phyloP scores from a whole-genome alignment of 2,329 filamentous ascomycete genomes.

The Xenoacremonium recifei region DNA sequence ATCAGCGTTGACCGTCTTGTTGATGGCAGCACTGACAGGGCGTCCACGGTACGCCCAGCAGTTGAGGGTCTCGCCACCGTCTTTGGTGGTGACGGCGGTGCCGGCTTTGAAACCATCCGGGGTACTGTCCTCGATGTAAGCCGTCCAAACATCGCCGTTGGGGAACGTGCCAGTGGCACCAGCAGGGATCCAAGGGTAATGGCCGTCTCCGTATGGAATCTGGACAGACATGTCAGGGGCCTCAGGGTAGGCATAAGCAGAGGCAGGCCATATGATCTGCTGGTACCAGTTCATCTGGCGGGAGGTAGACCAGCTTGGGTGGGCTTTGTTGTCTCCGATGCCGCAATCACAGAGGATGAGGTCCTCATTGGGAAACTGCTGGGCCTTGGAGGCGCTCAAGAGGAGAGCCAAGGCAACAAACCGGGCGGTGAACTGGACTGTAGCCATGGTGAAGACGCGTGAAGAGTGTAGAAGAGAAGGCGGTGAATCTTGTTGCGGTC shows the following conservation, averaged over 20 bases:
- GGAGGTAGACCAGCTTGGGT: conserved; percentile 41
- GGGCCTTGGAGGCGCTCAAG: conserved; percentile 15
- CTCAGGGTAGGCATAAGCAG: conserved; percentile 32
- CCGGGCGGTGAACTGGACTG: conserved; percentile 18
- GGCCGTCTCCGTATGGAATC: conserved; percentile 36
- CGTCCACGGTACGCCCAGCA: conserved; percentile 43
- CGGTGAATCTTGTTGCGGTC: conserved; percentile 3
- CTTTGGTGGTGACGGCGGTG: conserved; percentile 38
- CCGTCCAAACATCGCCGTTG: conserved; percentile 40
- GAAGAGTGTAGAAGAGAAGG: conserved; percentile 2
- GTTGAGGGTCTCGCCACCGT: conserved; percentile 37
- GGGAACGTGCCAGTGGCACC: conserved; percentile 38
- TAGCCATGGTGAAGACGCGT: conserved; percentile 19
- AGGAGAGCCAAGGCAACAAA: conserved; percentile 23
- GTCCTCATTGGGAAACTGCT: conserved; percentile 32
- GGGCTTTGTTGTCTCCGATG: conserved; percentile 39
- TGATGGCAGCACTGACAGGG: conserved; percentile 36
- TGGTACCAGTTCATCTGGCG: conserved; percentile 45
- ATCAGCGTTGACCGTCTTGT: conserved; percentile 36
- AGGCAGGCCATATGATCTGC: conserved; percentile 35
- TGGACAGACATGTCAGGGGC: conserved; percentile 38
- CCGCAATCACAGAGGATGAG: conserved; percentile 42
- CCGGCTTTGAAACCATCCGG: conserved; percentile 40
- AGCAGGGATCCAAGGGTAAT: conserved; percentile 37
- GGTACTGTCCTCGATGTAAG: conserved; percentile 40